Percentiles rank a stretch among this genome's conserved stretches.
Conservation (phyloP, 2,329 filamentous ascomycete species). For the Trichoderma sp. region DNA sequence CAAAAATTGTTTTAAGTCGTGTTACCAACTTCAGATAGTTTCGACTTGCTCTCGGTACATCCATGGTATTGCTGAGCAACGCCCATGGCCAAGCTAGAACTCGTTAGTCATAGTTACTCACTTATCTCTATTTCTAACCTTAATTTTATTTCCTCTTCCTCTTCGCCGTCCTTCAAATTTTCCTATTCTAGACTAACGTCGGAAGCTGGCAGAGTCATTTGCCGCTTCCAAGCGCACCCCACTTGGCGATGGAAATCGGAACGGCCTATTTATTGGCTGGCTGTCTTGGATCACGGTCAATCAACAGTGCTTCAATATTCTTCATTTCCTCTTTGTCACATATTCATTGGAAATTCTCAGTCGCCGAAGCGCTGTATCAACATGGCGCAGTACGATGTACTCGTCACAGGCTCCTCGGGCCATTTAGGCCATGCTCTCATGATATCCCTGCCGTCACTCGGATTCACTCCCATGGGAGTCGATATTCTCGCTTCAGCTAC, state of each 20-base stretch:
- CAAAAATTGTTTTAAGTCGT: too few relatives aligned
- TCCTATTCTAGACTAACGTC: constrained; percentile 5
- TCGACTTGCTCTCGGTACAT: too few relatives aligned
- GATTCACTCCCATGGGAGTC: constrained; percentile 46
- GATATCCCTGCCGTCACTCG: constrained; percentile 43
- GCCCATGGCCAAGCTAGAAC: background rate
- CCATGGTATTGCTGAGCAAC: too few relatives aligned
- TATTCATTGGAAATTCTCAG: background rate
- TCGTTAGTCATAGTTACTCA: background rate
- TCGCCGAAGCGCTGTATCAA: background rate
- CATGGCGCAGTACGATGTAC: constrained; percentile 36
- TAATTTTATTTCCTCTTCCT: background rate
- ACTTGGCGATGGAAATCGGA: background rate
- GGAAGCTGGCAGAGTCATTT: constrained; percentile 7
- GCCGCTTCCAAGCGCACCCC: constrained; percentile 12
- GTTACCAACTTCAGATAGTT: too few relatives aligned
- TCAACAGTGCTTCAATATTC: too few relatives aligned
- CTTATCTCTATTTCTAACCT: too few relatives aligned
- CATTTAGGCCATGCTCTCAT: constrained; percentile 51
- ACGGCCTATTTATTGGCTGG: background rate
- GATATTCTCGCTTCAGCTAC: constrained; percentile 45
- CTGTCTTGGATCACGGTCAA: too few relatives aligned
- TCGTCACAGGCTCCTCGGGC: constrained; percentile 50
- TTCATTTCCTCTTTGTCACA: background rate
- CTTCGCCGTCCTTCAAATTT: constrained; percentile 4